phyloP scores from a whole-genome alignment of 108 stramenopile species.

The Skeletonema menzelii region DNA sequence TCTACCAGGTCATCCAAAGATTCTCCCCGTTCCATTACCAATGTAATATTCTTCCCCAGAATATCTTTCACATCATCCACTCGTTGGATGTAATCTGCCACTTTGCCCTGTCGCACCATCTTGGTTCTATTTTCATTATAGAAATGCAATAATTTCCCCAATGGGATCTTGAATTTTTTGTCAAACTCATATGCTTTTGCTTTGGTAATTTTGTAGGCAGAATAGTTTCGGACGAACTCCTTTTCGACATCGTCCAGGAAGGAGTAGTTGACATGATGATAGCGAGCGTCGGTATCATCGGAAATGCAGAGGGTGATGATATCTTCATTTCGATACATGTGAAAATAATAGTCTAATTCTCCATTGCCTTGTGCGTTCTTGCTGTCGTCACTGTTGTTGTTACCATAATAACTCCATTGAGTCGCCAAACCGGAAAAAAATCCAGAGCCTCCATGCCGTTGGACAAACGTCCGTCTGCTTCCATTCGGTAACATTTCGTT shows the following conservation, averaged over 20 bases:
- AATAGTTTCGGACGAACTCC: conserved; percentile 57
- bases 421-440: not conserved
- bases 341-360: conserved; percentile 71
- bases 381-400: not conserved
- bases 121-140: conserved; percentile 68
- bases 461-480: not conserved
- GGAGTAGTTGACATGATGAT: conserved; percentile 58
- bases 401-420: not conserved
- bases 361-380: not conserved
- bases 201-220: conserved; percentile 41
- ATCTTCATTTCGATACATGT: conserved; percentile 55
- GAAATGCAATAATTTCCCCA: conserved; percentile 68
- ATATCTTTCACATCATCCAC: conserved; percentile 75
- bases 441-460: not conserved
- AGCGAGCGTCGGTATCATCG: conserved; percentile 57
- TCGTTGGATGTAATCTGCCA: conserved; percentile 40
- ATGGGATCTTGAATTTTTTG: conserved; percentile 52
- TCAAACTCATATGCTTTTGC: conserved; percentile 77
- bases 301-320: conserved; percentile 69
- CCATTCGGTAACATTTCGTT: not conserved
- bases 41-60: conserved; percentile 63
- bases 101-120: conserved; percentile 48
- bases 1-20: conserved; percentile 53
- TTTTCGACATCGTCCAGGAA: conserved; percentile 58
- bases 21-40: conserved; percentile 62